These are phyloP conservation scores for Pulveroboletus sp. DNA, from an alignment of 768 basidiomycete species.

Conservation along the genomic window DNA sequence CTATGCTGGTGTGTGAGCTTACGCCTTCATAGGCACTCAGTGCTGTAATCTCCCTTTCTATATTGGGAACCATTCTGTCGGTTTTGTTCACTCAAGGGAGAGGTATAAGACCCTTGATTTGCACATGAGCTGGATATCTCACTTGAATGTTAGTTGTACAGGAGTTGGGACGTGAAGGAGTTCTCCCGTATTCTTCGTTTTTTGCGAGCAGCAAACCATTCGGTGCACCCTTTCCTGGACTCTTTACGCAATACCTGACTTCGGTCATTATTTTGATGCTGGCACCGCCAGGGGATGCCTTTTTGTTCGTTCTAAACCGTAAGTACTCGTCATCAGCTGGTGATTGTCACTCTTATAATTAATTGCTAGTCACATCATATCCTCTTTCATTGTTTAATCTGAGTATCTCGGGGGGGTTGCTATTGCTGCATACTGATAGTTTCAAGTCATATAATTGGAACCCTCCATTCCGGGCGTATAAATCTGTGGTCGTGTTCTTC, in stretches of 20 bases:
- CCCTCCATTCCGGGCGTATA: conserved; percentile 63
- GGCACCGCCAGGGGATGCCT: conserved; percentile 70
- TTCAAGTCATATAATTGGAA: conserved; percentile 49
- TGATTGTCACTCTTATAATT: not conserved
- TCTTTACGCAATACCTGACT: conserved; percentile 58
- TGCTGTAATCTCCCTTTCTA: conserved; percentile 57
- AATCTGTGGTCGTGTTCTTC: conserved; percentile 46
- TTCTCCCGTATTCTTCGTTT: conserved; percentile 60
- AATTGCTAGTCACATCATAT: conserved; percentile 49
- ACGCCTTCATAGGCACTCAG: conserved; percentile 46
- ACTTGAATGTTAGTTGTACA: conserved; percentile 49
- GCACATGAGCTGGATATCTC: conserved; percentile 1
- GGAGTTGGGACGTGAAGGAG: conserved; percentile 67
- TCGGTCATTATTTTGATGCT: conserved; percentile 51
- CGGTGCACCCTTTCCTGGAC: conserved; percentile 57
- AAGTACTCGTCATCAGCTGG: conserved; percentile 19
- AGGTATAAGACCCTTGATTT: conserved; percentile 35
- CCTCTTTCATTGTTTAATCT: conserved; percentile 54
- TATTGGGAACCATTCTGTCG: conserved; percentile 59
- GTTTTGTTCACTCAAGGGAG: conserved; percentile 63
- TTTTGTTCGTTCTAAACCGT: conserved; percentile 66
- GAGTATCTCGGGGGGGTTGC: conserved; percentile 54
- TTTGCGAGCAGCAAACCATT: conserved; percentile 73
- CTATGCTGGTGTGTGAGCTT: not conserved
- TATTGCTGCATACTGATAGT: conserved; percentile 52